Percentiles rank a stretch among this genome's conserved stretches.
These are phyloP conservation scores for Blastobotrys elegans DNA, from an alignment of 1,139 yeast species.

Conservation along the genomic window DNA sequence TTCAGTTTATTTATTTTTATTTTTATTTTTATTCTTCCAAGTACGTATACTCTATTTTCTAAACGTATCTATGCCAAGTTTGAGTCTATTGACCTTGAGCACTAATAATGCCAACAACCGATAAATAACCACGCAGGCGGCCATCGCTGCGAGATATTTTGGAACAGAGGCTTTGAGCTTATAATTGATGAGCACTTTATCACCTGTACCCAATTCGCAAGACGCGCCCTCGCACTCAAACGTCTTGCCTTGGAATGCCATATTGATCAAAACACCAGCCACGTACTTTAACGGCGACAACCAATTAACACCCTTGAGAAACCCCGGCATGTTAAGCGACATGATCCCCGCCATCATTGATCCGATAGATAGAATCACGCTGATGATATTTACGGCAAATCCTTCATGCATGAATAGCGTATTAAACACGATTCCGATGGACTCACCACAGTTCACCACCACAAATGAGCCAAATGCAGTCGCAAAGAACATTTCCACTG, in stretches of 20 bases:
- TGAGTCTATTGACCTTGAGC: constrained; percentile 26
- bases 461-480: constrained; percentile 52
- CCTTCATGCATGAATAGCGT: constrained; percentile 74
- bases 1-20: no score
- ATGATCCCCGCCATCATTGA: constrained; percentile 84
- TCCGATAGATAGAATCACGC: constrained; percentile 60
- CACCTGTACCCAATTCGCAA: constrained; percentile 48
- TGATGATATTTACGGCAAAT: constrained; percentile 66
- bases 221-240: constrained; percentile 38
- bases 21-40: neutral
- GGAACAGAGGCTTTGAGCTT: constrained; percentile 36
- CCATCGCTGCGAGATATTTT: constrained; percentile 34
- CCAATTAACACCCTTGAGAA: constrained; percentile 66
- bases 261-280: constrained; percentile 49
- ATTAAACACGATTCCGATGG: constrained; percentile 73
- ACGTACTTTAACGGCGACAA: constrained; percentile 70
- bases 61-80: constrained; percentile 23
- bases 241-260: constrained; percentile 41
- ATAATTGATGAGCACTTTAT: constrained; percentile 45
- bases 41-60: neutral
- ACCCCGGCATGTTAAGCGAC: constrained; percentile 67
- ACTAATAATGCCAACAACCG: constrained; percentile 35
- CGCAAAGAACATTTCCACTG: constrained; percentile 61
- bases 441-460: constrained; percentile 72
- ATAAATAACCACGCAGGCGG: constrained; percentile 35